Percentiles rank a stretch among this genome's conserved stretches.
Evolutionary conservation across 176 grass and related monocot species (phyloP).

Genomic region (Rhynchospora pubera): DNA sequence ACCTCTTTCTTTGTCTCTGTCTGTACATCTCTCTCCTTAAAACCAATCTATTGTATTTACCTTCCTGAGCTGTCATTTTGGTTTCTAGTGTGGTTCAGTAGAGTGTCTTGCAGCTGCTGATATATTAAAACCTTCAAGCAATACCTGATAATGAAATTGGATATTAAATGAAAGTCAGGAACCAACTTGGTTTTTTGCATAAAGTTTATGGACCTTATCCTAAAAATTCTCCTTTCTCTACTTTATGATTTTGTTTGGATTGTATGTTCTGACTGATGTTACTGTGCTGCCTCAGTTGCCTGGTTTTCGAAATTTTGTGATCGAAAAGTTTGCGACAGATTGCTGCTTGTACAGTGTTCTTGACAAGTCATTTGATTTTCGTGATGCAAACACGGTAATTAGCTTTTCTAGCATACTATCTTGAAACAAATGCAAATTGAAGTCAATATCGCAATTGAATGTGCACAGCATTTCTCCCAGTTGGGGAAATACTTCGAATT

Average conservation of each 20-base stretch:
- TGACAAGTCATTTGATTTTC: slow-evolving; percentile 89
- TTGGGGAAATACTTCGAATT: not conserved
- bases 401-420: not conserved
- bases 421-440: slow-evolving; percentile 7
- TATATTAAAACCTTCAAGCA: not conserved
- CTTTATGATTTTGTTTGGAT: slow-evolving; percentile 24
- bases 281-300: slow-evolving; percentile 47
- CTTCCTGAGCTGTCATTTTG: not conserved
- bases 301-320: slow-evolving; percentile 86
- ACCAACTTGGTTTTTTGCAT: slow-evolving; percentile 1
- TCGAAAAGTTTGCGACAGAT: slow-evolving; percentile 68
- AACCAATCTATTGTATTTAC: not conserved
- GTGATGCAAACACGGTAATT: slow-evolving; percentile 83
- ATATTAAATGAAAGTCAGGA: not conserved
- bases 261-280: slow-evolving; percentile 16
- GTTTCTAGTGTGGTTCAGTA: not conserved
- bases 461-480: not conserved
- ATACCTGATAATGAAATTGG: not conserved
- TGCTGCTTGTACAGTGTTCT: slow-evolving; percentile 94
- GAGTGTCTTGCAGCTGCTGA: not conserved
- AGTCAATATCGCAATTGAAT: not conserved
- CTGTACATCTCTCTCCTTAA: not conserved
- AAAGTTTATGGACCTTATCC: not conserved
- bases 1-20: not conserved
- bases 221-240: not conserved